These are phyloP conservation scores for Gossypium trilobum DNA, from an alignment of 441 rosid species.

Conservation along the genomic window DNA sequence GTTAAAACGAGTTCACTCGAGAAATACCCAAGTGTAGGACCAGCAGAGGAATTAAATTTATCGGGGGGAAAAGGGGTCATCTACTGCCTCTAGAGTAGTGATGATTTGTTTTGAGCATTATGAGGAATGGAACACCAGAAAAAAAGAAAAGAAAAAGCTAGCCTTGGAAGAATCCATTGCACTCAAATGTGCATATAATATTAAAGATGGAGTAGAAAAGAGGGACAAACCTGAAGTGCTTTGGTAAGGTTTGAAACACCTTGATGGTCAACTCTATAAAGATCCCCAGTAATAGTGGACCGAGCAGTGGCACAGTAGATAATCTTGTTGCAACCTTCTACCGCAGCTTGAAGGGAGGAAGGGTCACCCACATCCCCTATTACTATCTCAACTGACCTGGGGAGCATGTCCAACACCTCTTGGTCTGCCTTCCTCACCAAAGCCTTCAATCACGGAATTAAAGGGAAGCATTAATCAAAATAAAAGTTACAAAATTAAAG, in stretches of 20 bases:
- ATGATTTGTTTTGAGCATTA: neutral
- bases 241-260: conserved; percentile 87
- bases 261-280: conserved; percentile 74
- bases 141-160: neutral
- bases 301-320: conserved; percentile 94
- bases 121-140: neutral
- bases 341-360: conserved; percentile 54
- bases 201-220: neutral
- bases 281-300: conserved; percentile 78
- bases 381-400: conserved; percentile 77
- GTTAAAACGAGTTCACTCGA: neutral
- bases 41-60: neutral
- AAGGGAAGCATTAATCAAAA: neutral
- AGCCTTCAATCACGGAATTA: conserved; percentile 32
- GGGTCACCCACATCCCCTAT: conserved; percentile 90
- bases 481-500: neutral
- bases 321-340: conserved; percentile 80
- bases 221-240: conserved; percentile 50
- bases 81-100: neutral
- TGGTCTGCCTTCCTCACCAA: conserved; percentile 68
- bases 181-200: neutral
- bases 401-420: conserved; percentile 64
- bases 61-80: neutral
- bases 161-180: neutral
- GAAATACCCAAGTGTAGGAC: neutral